A percentile compares a stretch with the other conserved stretches of the same genome.
phyloP scores from a whole-genome alignment of 192 early-diverging fungal species.

The Coemansia sp. region DNA sequence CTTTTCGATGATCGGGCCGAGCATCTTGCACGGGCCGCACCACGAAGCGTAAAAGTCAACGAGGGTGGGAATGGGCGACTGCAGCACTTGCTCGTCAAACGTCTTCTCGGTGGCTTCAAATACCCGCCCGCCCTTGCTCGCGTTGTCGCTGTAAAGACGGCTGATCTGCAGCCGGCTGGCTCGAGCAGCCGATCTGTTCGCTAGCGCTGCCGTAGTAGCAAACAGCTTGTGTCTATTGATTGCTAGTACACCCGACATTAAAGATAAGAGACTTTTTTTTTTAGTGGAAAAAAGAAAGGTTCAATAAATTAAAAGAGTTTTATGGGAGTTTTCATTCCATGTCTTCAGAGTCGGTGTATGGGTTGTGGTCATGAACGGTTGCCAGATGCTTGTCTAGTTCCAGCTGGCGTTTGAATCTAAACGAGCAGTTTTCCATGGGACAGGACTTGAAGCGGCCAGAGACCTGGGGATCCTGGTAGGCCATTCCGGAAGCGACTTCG shows the following conservation, averaged over 20 bases:
- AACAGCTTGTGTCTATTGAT: background rate
- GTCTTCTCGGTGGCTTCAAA: slow-evolving; percentile 57
- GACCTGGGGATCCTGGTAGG: slow-evolving; percentile 33
- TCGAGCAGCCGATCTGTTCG: background rate
- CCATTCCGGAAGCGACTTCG: slow-evolving; percentile 44
- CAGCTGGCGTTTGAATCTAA: slow-evolving; percentile 41
- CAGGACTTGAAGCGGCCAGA: slow-evolving; percentile 34
- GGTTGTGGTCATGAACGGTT: slow-evolving; percentile 15
- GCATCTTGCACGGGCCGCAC: slow-evolving; percentile 81
- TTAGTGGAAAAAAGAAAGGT: background rate
- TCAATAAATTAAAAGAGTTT: no score
- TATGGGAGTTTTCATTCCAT: no score
- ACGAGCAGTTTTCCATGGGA: slow-evolving; percentile 21
- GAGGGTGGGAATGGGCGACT: slow-evolving; percentile 65
- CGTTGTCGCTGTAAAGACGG: slow-evolving; percentile 1
- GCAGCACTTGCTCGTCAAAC: slow-evolving; percentile 59
- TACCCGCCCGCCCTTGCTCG: slow-evolving; percentile 2
- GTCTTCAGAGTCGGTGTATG: no score
- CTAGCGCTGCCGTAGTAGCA: background rate
- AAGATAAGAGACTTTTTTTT: background rate
- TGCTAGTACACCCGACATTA: background rate
- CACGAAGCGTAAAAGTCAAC: slow-evolving; percentile 79
- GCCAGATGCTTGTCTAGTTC: slow-evolving; percentile 33
- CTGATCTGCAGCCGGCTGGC: background rate
- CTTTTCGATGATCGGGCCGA: slow-evolving; percentile 68